A percentile compares a stretch with the other conserved stretches of the same genome.
Evolutionary conservation across 2,329 filamentous ascomycete genomes (phyloP).

Genomic region (Fusarium oxysporum): DNA sequence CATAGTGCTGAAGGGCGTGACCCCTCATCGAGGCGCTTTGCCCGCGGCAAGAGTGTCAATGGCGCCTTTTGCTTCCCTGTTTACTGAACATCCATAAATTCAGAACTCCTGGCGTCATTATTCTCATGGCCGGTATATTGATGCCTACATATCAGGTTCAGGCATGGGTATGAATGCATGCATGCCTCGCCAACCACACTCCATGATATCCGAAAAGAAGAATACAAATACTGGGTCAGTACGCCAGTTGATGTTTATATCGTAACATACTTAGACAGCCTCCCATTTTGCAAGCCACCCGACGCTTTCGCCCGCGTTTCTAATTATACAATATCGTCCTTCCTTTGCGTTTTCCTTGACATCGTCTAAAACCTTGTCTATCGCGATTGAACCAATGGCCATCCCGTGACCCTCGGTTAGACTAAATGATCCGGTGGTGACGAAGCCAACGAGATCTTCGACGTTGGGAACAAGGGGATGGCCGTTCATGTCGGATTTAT

Average conservation of each 20-base stretch:
- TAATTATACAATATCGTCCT: slow-evolving; percentile 77
- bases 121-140: not conserved
- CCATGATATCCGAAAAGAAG: not conserved
- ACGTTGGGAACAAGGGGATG: slow-evolving; percentile 78
- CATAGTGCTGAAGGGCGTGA: not conserved
- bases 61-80: slow-evolving; percentile 42
- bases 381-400: slow-evolving; percentile 78
- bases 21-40: slow-evolving; percentile 19
- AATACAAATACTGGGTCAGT: not conserved
- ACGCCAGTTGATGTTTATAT: not conserved
- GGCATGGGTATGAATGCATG: not conserved
- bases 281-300: slow-evolving; percentile 87
- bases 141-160: slow-evolving; percentile 1
- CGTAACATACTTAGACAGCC: slow-evolving; percentile 57
- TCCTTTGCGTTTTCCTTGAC: slow-evolving; percentile 52
- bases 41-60: slow-evolving; percentile 40
- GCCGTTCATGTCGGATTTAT: slow-evolving; percentile 55
- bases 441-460: slow-evolving; percentile 86
- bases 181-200: not conserved
- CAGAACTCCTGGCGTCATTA: slow-evolving; percentile 12
- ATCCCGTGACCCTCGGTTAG: slow-evolving; percentile 80
- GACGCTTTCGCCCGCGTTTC: slow-evolving; percentile 81
- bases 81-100: not conserved
- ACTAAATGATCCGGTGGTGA: slow-evolving; percentile 87
- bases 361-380: slow-evolving; percentile 64